Evolutionary conservation across 805 yeast genomes (phyloP), one percentile per base, ranked within the genome.

Genomic region (Clavispora vitiphila): DNA sequence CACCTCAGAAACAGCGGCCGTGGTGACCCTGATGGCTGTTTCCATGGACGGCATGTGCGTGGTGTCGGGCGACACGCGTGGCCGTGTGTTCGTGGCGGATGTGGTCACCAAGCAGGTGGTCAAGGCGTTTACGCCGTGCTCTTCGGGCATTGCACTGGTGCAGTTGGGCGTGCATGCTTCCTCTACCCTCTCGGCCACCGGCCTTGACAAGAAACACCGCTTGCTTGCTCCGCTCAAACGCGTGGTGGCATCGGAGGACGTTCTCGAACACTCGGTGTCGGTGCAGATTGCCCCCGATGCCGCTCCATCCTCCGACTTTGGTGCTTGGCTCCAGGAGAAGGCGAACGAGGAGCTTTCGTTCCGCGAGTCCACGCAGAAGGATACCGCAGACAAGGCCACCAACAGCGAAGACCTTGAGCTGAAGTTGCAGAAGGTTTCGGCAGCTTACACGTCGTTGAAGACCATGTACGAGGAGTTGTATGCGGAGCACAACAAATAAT

Each of bases 1-100:
- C 15, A 20, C 18, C 56, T n/a, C 16, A 8, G 30, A 9, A 3
- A 9, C 15, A 9, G 53, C 8, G 55, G 42, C 20, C 6, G 41
- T 20, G 16, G 77, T 85, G 2, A 76, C 86, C 0, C 64, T 76
- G 30, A 49, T 89, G 39, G 69, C 66, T 2, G 61, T 86, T 2
- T 79, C 89, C 5, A 65, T 84, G 55, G 97, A 90, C 57, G 96
- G 91, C 4, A 78, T 90, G 14, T 60, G 67, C 27, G 54, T 90
- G 5, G 65, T 84, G 3, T 77, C 88, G 5, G 97, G 96, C 26
- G 95, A 86, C 56, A 60, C 72, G 0, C 55, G 51, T n/a, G 97
- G 97, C 1, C 70, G 76, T 22, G 77, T 86, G 2, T 74, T 76
- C 31, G 71, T 81, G 1, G 74, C 82, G 51, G 97, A 91, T 60